Evolutionary conservation across 345 rosid genomes (phyloP), one percentile per base, ranked within the genome.

Genomic region (Litchi chinensis): DNA sequence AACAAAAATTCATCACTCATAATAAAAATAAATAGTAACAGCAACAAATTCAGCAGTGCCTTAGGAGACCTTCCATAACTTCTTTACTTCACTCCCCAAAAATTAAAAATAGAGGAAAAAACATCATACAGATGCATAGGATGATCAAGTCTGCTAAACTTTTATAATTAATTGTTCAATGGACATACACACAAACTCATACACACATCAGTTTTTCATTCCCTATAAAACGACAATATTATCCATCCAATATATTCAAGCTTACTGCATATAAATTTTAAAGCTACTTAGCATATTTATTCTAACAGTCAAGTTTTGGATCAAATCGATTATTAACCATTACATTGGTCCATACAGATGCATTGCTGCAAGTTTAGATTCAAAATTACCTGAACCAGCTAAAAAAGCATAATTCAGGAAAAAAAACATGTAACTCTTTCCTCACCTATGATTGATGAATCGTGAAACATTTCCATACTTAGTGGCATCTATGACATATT

Each of bases 381-480:
- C 40, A 32, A 37, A 19, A 50, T 26, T 26, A 43, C 15, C 50
- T 10, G 60, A 43, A n/a, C 56, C 24, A 18, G 41, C 37, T 22
- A 56, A 40, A 44, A 46, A 50, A 76, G 59, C 50, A 16, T 57
- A 56, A 2, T 40, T 65, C 7, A 52, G 40, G 32, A 71, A 65
- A 68, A 68, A 18, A 43, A 46, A 37, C 46, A 5, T 54, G 32
- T 4, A 18, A 16, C 71, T 18, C 65, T 43, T 39, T 71, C 73
- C 86, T 76, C 80, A 94, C 99, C 99, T 94, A 88, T 97, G 99
- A 82, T 97, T 97, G 80, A 97, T 92, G 87, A 93, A 97, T 68
- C 98, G 85, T 68, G 99, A 90, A 69, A 94, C 86, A 78, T 94
- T 97, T 64, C 98, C 98, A 76, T 89, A 82, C 52, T 84, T 88